These are phyloP conservation scores for Neotropicomus parvogracilis DNA, from an alignment of 1,284 basidiomycete genomes.

Conservation along the genomic window DNA sequence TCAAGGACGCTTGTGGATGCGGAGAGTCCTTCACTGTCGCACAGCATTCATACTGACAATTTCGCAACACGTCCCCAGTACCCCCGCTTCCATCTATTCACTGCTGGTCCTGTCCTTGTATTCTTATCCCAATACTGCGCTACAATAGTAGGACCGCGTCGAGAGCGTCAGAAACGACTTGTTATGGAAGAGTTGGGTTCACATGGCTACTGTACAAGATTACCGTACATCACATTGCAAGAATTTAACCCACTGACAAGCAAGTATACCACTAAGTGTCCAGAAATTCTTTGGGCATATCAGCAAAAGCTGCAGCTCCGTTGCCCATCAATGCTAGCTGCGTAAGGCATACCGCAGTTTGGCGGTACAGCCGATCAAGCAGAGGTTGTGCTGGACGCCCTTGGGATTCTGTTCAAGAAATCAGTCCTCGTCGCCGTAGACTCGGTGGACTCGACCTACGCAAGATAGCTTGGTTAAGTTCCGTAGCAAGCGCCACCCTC, in stretches of 20 bases:
- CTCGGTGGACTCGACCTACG: slow-evolving; percentile 45
- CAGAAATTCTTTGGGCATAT: slow-evolving; percentile 69
- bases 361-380: slow-evolving; percentile 72
- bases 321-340: slow-evolving; percentile 67
- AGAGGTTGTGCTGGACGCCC: slow-evolving; percentile 66
- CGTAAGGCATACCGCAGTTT: slow-evolving; percentile 59
- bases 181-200: slow-evolving; percentile 16
- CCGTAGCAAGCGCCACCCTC: slow-evolving; percentile 62
- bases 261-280: slow-evolving; percentile 31
- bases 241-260: background rate
- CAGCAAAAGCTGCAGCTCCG: slow-evolving; percentile 75
- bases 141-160: slow-evolving; percentile 11
- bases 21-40: slow-evolving; percentile 83
- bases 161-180: background rate
- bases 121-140: slow-evolving; percentile 24
- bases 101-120: slow-evolving; percentile 23
- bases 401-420: slow-evolving; percentile 59
- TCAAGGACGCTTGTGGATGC: slow-evolving; percentile 92
- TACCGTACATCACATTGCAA: slow-evolving; percentile 22
- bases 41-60: slow-evolving; percentile 22
- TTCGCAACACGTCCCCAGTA: slow-evolving; percentile 8
- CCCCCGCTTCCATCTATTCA: slow-evolving; percentile 8
- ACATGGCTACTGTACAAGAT: slow-evolving; percentile 10
- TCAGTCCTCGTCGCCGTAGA: slow-evolving; percentile 7
- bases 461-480: slow-evolving; percentile 77